These are phyloP conservation scores for Paecilomyces sp. DNA, from an alignment of 2,329 filamentous ascomycete species.

Conservation along the genomic window DNA sequence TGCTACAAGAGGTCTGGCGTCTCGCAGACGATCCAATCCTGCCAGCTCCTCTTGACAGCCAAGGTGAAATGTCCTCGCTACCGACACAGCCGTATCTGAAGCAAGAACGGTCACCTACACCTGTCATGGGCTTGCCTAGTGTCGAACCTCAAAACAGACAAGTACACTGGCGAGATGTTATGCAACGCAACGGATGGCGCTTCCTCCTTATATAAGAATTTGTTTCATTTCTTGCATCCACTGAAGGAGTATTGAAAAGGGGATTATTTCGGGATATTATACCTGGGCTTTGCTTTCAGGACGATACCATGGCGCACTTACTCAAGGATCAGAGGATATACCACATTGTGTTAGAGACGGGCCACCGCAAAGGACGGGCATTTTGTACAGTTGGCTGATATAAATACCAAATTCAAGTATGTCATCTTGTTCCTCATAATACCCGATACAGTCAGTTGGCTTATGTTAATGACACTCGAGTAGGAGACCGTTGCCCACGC, in stretches of 20 bases:
- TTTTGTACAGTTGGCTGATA: not conserved
- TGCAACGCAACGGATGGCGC: conserved; percentile 87
- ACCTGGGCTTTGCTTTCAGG: not conserved
- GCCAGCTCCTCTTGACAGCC: conserved; percentile 3
- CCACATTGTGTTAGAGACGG: not conserved
- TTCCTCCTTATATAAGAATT: conserved; percentile 71
- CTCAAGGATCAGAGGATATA: not conserved
- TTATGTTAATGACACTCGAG: not conserved
- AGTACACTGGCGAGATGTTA: conserved; percentile 91
- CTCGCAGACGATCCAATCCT: conserved; percentile 56
- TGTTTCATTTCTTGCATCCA: not conserved
- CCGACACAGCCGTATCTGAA: conserved; percentile 10
- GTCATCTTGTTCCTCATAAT: not conserved
- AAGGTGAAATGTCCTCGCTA: conserved; percentile 1
- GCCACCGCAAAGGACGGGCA: not conserved
- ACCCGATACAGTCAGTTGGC: not conserved
- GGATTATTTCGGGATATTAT: not conserved
- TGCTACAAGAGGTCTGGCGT: conserved; percentile 77
- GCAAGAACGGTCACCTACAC: conserved; percentile 13
- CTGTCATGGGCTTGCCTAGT: conserved; percentile 4
- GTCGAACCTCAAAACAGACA: conserved; percentile 43
- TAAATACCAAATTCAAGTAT: not conserved
- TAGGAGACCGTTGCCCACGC: not conserved
- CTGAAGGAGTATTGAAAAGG: not conserved
- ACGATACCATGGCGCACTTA: not conserved